These are phyloP conservation scores for Larix kaempferi DNA, from an alignment of 75 land plant species.

Conservation along the genomic window DNA sequence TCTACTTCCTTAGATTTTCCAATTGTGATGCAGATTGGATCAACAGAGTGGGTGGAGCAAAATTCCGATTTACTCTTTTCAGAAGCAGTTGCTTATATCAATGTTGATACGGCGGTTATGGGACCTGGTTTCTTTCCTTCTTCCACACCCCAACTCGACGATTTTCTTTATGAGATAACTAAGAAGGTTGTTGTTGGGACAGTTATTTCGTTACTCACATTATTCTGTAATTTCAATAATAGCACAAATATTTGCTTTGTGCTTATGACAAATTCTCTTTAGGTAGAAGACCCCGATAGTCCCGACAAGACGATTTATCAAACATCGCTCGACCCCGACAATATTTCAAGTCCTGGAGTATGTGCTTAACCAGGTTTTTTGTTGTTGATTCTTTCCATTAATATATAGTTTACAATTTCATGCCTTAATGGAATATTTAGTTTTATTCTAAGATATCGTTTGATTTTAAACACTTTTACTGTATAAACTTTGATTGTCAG, in stretches of 20 bases:
- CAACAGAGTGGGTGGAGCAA: constrained; percentile 47
- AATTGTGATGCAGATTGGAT: constrained; percentile 24
- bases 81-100: constrained; percentile 34
- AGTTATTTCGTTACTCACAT: background rate
- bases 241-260: background rate
- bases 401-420: background rate
- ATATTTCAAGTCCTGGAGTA: background rate
- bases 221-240: background rate
- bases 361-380: too few species aligned
- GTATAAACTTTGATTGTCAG: constrained; percentile 21
- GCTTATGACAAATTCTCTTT: background rate
- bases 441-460: too few species aligned
- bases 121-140: constrained; percentile 30
- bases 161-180: constrained; percentile 19
- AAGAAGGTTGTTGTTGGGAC: constrained; percentile 16
- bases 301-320: constrained; percentile 11
- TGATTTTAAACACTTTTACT: too few species aligned
- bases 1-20: background rate
- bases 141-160: constrained; percentile 38
- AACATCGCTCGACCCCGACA: constrained; percentile 38
- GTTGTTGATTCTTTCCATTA: too few species aligned
- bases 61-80: constrained; percentile 19
- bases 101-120: constrained; percentile 37
- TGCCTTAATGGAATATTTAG: too few species aligned
- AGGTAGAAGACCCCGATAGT: constrained; percentile 30